Conservation (phyloP, 345 rosid species). For the Euphorbia pulcherrima region DNA sequence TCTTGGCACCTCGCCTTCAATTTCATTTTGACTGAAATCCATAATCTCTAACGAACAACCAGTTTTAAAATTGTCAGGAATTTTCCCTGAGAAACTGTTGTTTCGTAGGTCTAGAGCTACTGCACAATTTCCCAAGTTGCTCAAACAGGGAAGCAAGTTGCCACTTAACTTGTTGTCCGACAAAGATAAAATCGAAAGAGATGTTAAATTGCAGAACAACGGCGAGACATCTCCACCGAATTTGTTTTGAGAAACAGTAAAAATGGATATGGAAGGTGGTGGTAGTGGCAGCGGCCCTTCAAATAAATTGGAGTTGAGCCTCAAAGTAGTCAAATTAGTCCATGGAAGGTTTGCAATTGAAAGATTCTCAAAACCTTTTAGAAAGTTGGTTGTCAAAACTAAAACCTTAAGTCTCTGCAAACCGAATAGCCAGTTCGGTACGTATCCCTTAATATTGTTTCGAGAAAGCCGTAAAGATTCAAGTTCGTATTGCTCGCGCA, state of each 20-base stretch:
- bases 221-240: not conserved
- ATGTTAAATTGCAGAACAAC: not conserved
- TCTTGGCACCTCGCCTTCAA: constrained; percentile 13
- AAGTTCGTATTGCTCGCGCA: constrained; percentile 14
- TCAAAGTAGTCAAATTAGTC: not conserved
- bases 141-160: not conserved
- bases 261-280: not conserved
- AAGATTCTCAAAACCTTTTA: constrained; percentile 15
- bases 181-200: not conserved
- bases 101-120: not conserved
- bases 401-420: not conserved
- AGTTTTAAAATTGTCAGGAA: not conserved
- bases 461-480: not conserved
- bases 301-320: not conserved
- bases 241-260: not conserved
- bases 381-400: constrained; percentile 2
- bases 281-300: constrained; percentile 10
- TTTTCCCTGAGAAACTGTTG: not conserved
- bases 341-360: not conserved
- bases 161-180: constrained; percentile 2
- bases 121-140: not conserved
- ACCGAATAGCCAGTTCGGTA: not conserved
- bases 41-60: not conserved
- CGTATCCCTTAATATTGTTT: constrained; percentile 19
- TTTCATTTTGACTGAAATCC: not conserved